phyloP scores from a whole-genome alignment of 371 early-diverging fungal species.

The Rhizopus delemar region DNA sequence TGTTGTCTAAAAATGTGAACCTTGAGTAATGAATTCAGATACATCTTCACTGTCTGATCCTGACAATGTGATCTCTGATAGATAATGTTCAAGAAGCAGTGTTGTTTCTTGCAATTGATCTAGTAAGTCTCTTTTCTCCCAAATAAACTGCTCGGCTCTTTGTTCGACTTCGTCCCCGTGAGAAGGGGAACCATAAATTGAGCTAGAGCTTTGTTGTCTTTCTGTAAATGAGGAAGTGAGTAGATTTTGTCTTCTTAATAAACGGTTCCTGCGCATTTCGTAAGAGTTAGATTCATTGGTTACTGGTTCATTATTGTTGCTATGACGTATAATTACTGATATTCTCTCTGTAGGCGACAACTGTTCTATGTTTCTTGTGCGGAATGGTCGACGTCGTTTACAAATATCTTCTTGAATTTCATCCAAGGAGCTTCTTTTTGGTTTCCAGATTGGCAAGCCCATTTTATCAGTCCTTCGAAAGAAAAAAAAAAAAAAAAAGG shows the following conservation, averaged over 20 bases:
- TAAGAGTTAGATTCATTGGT: conserved; percentile 7
- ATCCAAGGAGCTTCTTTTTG: not conserved
- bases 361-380: not conserved
- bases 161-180: conserved; percentile 31
- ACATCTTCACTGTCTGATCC: too few species aligned
- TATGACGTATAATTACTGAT: not conserved
- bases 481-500: too few species aligned
- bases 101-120: conserved; percentile 37
- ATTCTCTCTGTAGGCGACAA: conserved; percentile 1
- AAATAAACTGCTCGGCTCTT: conserved; percentile 27
- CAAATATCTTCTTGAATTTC: not conserved
- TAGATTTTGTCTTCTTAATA: too few species aligned
- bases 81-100: conserved; percentile 36
- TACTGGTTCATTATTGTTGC: not conserved
- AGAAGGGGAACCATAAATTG: conserved; percentile 6
- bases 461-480: not conserved
- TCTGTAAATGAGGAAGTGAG: not conserved
- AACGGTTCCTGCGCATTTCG: too few species aligned
- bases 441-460: conserved; percentile 25
- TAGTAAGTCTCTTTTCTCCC: conserved; percentile 36
- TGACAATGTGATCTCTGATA: conserved; percentile 19
- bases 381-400: not conserved
- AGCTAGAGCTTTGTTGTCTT: conserved; percentile 14
- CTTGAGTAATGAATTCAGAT: too few species aligned
- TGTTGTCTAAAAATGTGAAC: not conserved